Base-by-base conservation (phyloP, 2,329 filamentous ascomycete species). In the Elsinoe batatas region DNA sequence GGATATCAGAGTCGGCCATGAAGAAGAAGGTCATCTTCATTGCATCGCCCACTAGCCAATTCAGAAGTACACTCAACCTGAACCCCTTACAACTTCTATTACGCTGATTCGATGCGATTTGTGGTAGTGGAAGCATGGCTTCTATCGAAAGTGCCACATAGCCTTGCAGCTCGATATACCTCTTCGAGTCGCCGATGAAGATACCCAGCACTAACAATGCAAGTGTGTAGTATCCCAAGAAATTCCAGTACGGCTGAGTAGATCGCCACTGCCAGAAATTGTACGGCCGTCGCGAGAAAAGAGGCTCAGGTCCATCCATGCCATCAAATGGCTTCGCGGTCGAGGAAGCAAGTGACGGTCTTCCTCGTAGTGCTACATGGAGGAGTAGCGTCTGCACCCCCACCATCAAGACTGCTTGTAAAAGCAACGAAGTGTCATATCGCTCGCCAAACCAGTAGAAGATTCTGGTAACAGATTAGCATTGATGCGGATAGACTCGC, bases 21-120 rank as follows among this genome's bases (percentile, higher is more conserved):
- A 91, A 93, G 64, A 89, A 87, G 61, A 76, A 78, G 56, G 70
- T 72, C 78, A 91, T 86, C 77, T 94, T 94, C 83, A 93, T 89
- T 7, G 80, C 76, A 69, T 94, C 88, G 59, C 88, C 88, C 2
- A 85, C 72, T 54, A 94, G 74, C 88, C 88, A 94, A 68, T 84
- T 89, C 26, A 76, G 79, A 57, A 93, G 73, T 3, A 94, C 83
- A 5, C 84, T 88, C 10, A 89, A 66, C 13, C 88, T 79, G 70
- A 94, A 89, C 5, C 88, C 88, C 68, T 82, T 85, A 74, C 85
- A 89, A 1, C 86, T 88, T 58, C 79, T 76, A 3, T 80, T 77
- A 33, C 79, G 78, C 60, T 79, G 75, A 67, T 93, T 93, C 42
- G 85, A 74, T 49, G 88, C 65, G 30, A 93, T 83, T 70, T 94